Conservation (phyloP, 1,139 yeast genomes). For the Saccharomycopsis hybrid region DNA sequence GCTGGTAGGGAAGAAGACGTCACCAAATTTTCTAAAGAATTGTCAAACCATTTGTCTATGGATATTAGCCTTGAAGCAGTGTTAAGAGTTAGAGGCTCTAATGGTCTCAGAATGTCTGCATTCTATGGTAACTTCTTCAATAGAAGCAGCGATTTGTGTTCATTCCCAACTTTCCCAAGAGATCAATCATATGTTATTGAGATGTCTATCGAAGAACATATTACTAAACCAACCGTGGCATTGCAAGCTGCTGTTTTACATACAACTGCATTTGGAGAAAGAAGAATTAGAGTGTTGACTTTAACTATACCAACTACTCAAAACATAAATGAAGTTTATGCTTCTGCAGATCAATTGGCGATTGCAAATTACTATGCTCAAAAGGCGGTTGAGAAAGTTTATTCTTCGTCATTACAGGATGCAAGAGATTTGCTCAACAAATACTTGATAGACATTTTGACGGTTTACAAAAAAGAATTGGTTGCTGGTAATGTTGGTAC, state of each 20-base stretch:
- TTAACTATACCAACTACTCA: slow-evolving; percentile 82
- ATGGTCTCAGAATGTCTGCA: slow-evolving; percentile 77
- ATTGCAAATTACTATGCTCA: slow-evolving; percentile 74
- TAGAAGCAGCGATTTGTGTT: slow-evolving; percentile 90
- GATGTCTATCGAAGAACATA: slow-evolving; percentile 75
- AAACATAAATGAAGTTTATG: slow-evolving; percentile 75
- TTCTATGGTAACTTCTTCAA: slow-evolving; percentile 95
- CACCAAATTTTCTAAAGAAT: slow-evolving; percentile 78
- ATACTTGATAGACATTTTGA: slow-evolving; percentile 65
- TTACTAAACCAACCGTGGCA: slow-evolving; percentile 70
- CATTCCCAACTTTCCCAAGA: slow-evolving; percentile 95
- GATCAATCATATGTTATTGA: slow-evolving; percentile 93
- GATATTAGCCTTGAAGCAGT: slow-evolving; percentile 93
- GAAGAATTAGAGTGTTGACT: slow-evolving; percentile 90
- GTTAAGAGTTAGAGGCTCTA: slow-evolving; percentile 87
- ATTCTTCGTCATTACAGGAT: slow-evolving; percentile 58
- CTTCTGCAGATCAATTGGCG: slow-evolving; percentile 95
- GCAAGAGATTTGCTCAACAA: slow-evolving; percentile 73
- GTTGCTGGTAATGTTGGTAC: slow-evolving; percentile 89
- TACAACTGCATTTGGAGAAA: slow-evolving; percentile 82
- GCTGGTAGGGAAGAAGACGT: slow-evolving; percentile 80
- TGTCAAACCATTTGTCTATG: slow-evolving; percentile 82
- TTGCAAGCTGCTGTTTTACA: slow-evolving; percentile 94
- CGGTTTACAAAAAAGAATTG: slow-evolving; percentile 81
- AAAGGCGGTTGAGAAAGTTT: slow-evolving; percentile 78